Conservation (phyloP, 805 yeast genomes). For the Ogataea corticis region DNA sequence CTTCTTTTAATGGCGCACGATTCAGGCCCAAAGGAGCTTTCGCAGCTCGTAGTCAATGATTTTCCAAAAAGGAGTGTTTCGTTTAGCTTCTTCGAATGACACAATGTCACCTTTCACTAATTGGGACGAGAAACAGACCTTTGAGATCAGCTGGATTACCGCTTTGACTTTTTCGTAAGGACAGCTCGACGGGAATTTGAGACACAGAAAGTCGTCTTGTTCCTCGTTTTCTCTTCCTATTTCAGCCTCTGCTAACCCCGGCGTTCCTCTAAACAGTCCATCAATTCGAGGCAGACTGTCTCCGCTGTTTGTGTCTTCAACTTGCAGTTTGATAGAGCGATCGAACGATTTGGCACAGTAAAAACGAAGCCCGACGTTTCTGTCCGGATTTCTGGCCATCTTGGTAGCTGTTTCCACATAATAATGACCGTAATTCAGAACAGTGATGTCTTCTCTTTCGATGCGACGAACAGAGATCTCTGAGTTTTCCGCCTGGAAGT, state of each 20-base stretch:
- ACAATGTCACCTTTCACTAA: conserved; percentile 35
- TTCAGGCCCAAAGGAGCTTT: conserved; percentile 39
- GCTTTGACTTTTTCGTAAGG: conserved; percentile 15
- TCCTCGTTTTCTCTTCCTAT: not conserved
- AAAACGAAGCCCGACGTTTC: conserved; percentile 33
- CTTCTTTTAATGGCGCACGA: too few species aligned
- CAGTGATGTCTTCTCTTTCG: conserved; percentile 20
- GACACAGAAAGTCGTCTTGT: conserved; percentile 8
- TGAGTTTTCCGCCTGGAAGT: conserved; percentile 20
- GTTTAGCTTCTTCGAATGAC: conserved; percentile 37
- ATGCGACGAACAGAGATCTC: conserved; percentile 22
- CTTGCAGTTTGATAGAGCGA: conserved; percentile 5
- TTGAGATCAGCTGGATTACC: conserved; percentile 19
- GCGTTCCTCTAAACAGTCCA: not conserved
- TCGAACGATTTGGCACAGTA: conserved; percentile 6
- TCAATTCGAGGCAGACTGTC: conserved; percentile 1
- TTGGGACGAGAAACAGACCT: conserved; percentile 24
- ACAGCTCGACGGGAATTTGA: conserved; percentile 22
- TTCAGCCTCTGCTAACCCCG: not conserved
- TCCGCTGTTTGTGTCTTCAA: not conserved
- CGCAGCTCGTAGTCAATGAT: conserved; percentile 38
- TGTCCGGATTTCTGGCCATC: conserved; percentile 30
- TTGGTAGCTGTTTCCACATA: conserved; percentile 20
- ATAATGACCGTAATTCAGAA: conserved; percentile 34
- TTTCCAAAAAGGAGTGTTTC: conserved; percentile 35